Conservation (phyloP, 495 filamentous ascomycete species). For the Aspergillus sparsus region DNA sequence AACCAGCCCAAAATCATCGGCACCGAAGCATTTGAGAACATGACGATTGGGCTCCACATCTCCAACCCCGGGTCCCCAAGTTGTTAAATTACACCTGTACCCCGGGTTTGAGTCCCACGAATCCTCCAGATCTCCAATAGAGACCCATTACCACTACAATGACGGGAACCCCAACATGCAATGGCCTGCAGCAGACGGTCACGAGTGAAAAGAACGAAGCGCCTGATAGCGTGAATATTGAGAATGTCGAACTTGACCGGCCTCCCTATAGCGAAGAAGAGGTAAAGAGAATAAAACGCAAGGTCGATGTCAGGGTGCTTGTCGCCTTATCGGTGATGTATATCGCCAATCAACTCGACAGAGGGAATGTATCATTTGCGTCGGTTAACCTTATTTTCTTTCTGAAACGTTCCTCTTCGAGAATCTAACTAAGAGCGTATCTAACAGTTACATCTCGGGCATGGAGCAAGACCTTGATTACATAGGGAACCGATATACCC, state of each 20-base stretch:
- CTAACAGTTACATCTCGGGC: neutral
- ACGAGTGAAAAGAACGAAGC: neutral
- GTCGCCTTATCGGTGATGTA: neutral
- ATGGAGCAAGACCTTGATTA: neutral
- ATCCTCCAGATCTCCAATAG: too few species aligned
- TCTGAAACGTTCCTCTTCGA: neutral
- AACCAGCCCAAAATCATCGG: neutral
- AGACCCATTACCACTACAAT: neutral
- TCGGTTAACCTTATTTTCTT: neutral
- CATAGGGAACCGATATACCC: neutral
- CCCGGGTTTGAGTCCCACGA: too few species aligned
- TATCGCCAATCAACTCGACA: neutral
- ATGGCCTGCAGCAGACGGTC: neutral
- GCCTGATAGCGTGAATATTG: neutral
- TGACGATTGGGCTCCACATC: neutral
- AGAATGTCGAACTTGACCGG: neutral
- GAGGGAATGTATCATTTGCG: neutral
- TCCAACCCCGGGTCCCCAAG: neutral
- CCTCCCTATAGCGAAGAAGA: neutral
- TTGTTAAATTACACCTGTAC: neutral
- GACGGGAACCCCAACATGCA: neutral
- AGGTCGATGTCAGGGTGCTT: neutral
- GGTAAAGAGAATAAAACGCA: neutral
- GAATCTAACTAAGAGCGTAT: neutral
- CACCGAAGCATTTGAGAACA: neutral